These are phyloP conservation scores for Monascus purpureus DNA, from an alignment of 495 filamentous ascomycete genomes.

Conservation along the genomic window DNA sequence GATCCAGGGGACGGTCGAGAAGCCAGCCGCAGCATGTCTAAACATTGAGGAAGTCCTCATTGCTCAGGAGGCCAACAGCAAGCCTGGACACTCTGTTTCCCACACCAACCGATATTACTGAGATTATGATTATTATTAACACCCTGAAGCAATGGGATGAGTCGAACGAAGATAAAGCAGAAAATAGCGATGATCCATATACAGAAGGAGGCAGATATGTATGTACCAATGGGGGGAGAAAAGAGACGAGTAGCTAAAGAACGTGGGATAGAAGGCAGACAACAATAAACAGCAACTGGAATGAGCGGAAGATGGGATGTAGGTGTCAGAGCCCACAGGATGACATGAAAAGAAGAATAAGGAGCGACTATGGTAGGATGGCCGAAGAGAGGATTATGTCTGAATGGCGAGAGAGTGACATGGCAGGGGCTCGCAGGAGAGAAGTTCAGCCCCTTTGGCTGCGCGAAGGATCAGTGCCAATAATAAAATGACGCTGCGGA, in stretches of 20 bases:
- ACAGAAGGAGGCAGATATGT: constrained; percentile 11
- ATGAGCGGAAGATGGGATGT: too few species aligned
- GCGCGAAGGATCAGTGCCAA: too few species aligned
- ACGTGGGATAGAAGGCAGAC: constrained; percentile 1
- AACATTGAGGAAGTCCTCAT: constrained; percentile 47
- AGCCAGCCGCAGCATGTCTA: constrained; percentile 37
- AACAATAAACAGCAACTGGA: not conserved
- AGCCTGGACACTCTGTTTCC: too few species aligned
- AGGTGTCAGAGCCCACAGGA: too few species aligned
- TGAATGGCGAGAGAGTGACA: constrained; percentile 15
- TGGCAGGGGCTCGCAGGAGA: constrained; percentile 8
- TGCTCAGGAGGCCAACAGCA: constrained; percentile 32
- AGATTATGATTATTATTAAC: constrained; percentile 2
- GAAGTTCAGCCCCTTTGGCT: too few species aligned
- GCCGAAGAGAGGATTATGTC: too few species aligned
- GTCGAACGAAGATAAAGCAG: constrained; percentile 12
- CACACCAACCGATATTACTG: too few species aligned
- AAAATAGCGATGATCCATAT: constrained; percentile 6
- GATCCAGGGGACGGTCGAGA: constrained; percentile 24
- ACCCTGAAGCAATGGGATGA: constrained; percentile 13
- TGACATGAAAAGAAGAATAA: constrained; percentile 13
- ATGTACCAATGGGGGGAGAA: constrained; percentile 1
- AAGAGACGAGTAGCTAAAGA: too few species aligned
- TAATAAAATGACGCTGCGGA: too few species aligned
- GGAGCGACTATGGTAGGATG: constrained; percentile 25